Evolutionary conservation across 2,329 filamentous ascomycete genomes (phyloP), one percentile per base, ranked within the genome.

Genomic region (Colletotrichum gigasporum): DNA sequence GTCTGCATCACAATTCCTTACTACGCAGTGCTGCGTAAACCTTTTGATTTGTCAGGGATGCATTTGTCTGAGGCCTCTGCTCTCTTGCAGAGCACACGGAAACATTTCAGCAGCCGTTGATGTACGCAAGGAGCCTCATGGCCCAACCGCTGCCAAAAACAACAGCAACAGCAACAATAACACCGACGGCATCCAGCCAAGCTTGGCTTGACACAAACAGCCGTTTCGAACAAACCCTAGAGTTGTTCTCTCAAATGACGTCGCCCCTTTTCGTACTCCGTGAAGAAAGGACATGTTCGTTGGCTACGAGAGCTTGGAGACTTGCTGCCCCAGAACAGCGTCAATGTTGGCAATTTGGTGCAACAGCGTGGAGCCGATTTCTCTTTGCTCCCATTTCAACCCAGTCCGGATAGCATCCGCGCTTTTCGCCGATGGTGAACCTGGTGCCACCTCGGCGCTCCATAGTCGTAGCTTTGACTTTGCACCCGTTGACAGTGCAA

Each of bases 321-420:
- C 20, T 39, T 53, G 22, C 26, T 26, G 44, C 22, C n/a, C n/a
- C 11, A 6, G 47, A 11, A 35, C 47, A 34, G 10, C 30, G 28
- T 50, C 47, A 35, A 48, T 44, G 32, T 42, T 34, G n/a, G 30
- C 16, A 14, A 55, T 22, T 47, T 57, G 18, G 28, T 57, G 52
- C 4, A 44, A n/a, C 44, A n/a, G 44, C 18, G 28, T 42, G 35
- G 35, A 18, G 18, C 28, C 45, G 30, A 28, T 42, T 58, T 16
- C 37, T 26, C 28, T 45, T 39, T 28, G 34, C 16, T 54, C 26
- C 41, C 45, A n/a, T 24, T 16, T 37, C 24, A 22, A 20, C 48
- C 18, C 37, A 45, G 39, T 22, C 55, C 61, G 61, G 56, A 54
- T 64, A 42, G 12, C 61, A 54, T 64, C 61, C 61, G 55, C 61